These are phyloP conservation scores for Lotus japonicus DNA, from an alignment of 306 rosid genomes.

Conservation along the genomic window DNA sequence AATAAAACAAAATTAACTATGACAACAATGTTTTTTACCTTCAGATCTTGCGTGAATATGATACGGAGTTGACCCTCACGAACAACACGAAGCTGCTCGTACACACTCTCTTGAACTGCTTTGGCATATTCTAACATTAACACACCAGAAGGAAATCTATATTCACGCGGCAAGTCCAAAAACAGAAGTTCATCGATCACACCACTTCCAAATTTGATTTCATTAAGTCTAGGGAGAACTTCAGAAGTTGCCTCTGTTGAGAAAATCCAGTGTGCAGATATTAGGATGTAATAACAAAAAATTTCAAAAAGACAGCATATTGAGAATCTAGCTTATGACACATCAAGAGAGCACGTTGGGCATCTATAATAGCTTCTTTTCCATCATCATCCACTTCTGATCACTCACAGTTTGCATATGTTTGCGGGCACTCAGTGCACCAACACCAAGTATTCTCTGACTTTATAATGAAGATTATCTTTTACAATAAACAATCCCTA, in stretches of 20 bases:
- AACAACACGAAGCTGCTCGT: constrained; percentile 93
- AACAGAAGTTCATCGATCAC: constrained; percentile 81
- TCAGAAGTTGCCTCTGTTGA: constrained; percentile 87
- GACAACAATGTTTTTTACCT: constrained; percentile 33
- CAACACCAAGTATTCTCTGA: neutral
- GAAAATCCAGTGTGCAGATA: constrained; percentile 10
- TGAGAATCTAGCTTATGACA: neutral
- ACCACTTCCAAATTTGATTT: constrained; percentile 90
- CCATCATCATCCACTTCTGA: neutral
- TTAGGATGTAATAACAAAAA: neutral
- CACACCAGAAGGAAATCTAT: constrained; percentile 55
- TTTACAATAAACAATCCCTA: neutral
- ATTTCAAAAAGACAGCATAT: neutral
- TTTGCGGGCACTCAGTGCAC: neutral
- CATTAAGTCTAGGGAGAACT: constrained; percentile 83
- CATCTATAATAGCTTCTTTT: neutral
- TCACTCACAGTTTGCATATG: neutral
- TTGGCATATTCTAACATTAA: constrained; percentile 83
- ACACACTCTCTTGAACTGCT: constrained; percentile 89
- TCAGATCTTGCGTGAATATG: constrained; percentile 68
- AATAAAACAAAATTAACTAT: neutral
- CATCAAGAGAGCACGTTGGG: neutral
- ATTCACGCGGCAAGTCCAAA: constrained; percentile 80
- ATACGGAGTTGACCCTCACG: constrained; percentile 95
- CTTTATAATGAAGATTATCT: neutral